phyloP scores from a whole-genome alignment of 495 filamentous ascomycete species.

The Collariella sp. region DNA sequence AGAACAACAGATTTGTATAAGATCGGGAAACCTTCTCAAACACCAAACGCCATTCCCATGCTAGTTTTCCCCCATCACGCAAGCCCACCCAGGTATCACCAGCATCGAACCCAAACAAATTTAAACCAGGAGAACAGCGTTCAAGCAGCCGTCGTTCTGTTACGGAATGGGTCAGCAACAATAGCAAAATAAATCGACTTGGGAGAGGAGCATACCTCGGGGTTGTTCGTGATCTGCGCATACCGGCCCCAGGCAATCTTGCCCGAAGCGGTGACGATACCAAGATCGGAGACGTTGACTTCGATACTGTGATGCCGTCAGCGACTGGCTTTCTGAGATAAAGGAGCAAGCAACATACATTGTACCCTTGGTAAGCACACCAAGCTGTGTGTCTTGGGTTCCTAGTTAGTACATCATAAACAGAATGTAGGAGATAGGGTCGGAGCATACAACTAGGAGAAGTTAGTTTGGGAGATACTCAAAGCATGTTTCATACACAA shows the following conservation, averaged over 20 bases:
- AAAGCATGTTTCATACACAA: background rate
- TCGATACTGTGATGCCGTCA: slow-evolving; percentile 46
- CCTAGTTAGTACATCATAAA: background rate
- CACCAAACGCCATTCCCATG: slow-evolving; percentile 26
- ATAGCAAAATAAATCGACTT: background rate
- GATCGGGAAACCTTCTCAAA: slow-evolving; percentile 12
- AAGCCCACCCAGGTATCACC: slow-evolving; percentile 2
- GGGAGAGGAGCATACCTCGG: slow-evolving; percentile 39
- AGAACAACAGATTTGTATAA: background rate
- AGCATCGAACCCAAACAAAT: background rate
- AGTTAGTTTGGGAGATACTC: background rate
- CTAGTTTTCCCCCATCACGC: slow-evolving; percentile 1
- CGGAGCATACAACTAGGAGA: slow-evolving; percentile 2
- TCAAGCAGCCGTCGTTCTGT: slow-evolving; percentile 39
- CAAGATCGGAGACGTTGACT: slow-evolving; percentile 90
- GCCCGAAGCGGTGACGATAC: slow-evolving; percentile 82
- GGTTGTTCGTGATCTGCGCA: slow-evolving; percentile 63
- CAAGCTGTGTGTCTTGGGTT: slow-evolving; percentile 60
- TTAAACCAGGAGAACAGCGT: slow-evolving; percentile 37
- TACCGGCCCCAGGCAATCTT: slow-evolving; percentile 84
- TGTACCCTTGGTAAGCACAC: slow-evolving; percentile 89
- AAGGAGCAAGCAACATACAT: slow-evolving; percentile 34
- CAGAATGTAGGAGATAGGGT: too few relatives aligned
- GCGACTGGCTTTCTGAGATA: background rate
- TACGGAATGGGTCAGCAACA: background rate